Evolutionary conservation across 371 early-diverging fungal species (phyloP).

Genomic region (Lichtheimia corymbifera): DNA sequence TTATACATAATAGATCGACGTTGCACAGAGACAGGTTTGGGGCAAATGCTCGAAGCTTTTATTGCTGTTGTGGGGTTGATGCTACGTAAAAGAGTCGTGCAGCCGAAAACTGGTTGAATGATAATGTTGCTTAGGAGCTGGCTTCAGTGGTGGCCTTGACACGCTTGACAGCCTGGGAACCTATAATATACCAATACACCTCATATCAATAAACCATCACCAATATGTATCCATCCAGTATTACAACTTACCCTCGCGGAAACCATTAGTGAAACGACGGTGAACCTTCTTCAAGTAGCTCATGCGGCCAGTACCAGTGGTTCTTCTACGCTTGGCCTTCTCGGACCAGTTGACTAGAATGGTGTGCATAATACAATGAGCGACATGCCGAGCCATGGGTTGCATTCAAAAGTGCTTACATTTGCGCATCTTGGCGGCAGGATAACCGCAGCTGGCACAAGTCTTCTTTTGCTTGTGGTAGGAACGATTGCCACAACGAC

Average conservation of each 20-base stretch:
- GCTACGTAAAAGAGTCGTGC: no score
- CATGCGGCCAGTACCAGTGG: conserved; percentile 98
- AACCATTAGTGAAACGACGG: conserved; percentile 94
- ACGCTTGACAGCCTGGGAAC: conserved; percentile 25
- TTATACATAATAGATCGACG: not conserved
- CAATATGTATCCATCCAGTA: not conserved
- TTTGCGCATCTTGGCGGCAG: conserved; percentile 93
- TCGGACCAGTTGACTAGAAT: conserved; percentile 83
- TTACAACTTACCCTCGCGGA: conserved; percentile 71
- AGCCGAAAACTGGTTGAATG: no score
- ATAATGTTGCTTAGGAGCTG: conserved; percentile 16
- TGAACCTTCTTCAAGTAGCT: conserved; percentile 87
- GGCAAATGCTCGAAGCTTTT: no score
- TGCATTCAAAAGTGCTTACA: conserved; percentile 58
- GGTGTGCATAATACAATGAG: not conserved
- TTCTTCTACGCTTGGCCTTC: conserved; percentile 96
- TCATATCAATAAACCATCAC: not conserved
- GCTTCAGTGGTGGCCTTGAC: conserved; percentile 20
- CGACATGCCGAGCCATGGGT: not conserved
- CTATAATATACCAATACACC: not conserved
- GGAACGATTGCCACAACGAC: conserved; percentile 95
- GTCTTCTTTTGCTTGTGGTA: conserved; percentile 99
- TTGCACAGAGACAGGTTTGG: not conserved
- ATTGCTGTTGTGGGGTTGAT: no score
- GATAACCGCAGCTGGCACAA: conserved; percentile 98